Evolutionary conservation across 495 filamentous ascomycete genomes (phyloP), one percentile per base, ranked within the genome.

Genomic region (Penicillium diatomitis): DNA sequence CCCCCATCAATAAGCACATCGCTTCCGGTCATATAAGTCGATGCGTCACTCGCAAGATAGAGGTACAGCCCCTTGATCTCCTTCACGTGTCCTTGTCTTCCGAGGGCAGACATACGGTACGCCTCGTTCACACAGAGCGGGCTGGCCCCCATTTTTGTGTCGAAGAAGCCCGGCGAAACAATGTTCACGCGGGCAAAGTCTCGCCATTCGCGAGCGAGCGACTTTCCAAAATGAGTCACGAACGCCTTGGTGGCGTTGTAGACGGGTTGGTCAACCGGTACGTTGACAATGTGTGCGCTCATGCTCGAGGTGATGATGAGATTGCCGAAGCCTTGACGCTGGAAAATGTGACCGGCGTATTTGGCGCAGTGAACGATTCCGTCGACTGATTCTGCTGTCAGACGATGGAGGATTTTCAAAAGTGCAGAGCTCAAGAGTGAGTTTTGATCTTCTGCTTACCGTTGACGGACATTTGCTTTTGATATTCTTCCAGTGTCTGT

Each of bases 241-340:
- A 80, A 83, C 0, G 84, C 84, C 41, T 87, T 87, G 4, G 72
- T 79, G 3, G 72, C 76, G 56, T 87, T 87, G 63, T 87, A 86
- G 1, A 85, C 81, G 0, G 81, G 77, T 12, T 76, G 76, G 11
- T 81, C 69, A 27, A 81, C 64, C 2, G 81, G 82, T 39, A 81
- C 78, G 52, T 91, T 92, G 31, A 87, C 87, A 46, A 91, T 70
- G 11, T 80, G 84, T 3, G 76, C 87, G 58, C 82, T 87, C 87
- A 91, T 90, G 53, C 78, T 83, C 2, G 82, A 87, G 53, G 88
- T 87, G 52, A 90, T 63, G 44, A 84, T 81, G 39, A 91, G 73
- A 51, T 82, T 87, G 3, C 86, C 86, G 55, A 55, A 61, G 34
- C 63, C 61, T 34, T 74, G 66, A 41, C 56, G 55, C 7, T 73